Evolutionary conservation across 2,329 filamentous ascomycete genomes (phyloP), one percentile per base, ranked within the genome.

Genomic region (Hypoxylon sp.): DNA sequence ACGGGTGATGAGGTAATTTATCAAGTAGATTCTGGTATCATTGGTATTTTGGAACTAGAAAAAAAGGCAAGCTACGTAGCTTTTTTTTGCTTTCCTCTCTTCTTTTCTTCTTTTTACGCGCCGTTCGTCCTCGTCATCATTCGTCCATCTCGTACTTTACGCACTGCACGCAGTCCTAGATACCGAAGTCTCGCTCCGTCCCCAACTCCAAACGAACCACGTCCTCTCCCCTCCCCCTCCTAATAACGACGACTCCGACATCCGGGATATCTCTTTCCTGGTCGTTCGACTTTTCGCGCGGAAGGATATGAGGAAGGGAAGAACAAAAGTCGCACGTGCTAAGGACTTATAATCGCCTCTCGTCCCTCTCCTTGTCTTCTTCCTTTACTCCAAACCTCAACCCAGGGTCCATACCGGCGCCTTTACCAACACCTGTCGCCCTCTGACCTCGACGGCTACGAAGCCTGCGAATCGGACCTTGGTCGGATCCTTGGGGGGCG

Each of bases 391-490:
- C 31, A 5, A 31, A 10, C 10, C 66, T 70, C 60, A 79, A 49
- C 69, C 70, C 58, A 87, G 63, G 9, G 81, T 81, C 86, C 86
- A 94, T 26, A 93, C 87, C 11, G 90, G 89, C 17, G 90, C 88
- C 77, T 92, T 92, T 60, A 86, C 78, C 67, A 94, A 77, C 43
- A 92, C 87, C 74, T 90, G 90, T 58, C 89, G 84, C 18, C 89
- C 89, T 62, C 88, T 80, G 6, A 94, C 89, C 74, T 93, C 90
- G 26, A 92, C 82, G 15, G 83, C 84, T 54, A 92, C 75, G 72
- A 93, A 94, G 4, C 87, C 88, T 1, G 90, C 87, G 72, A 93
- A 89, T 37, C 90, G 85, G 53, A 94, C 85, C 64, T 84, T 87
- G 63, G 70, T 78, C 27, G 73, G 66, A 48, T 84, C 82, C 70